A percentile compares a stretch with the other conserved stretches of the same genome.
Conservation (phyloP, 2,329 filamentous ascomycete genomes). For the Mycocentrospora acerina region DNA sequence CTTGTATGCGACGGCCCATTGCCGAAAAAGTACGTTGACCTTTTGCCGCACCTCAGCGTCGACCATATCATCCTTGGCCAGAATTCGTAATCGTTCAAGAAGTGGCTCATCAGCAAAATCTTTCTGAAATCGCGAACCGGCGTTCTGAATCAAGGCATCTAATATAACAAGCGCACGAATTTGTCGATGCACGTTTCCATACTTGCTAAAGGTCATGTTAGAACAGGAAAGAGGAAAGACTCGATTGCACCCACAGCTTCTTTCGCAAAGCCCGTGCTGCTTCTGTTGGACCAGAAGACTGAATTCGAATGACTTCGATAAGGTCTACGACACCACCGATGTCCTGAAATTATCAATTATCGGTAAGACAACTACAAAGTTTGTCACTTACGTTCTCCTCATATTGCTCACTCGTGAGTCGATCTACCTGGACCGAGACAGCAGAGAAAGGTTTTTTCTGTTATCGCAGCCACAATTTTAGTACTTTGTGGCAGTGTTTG, state of each 20-base stretch:
- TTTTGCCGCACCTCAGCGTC: constrained; percentile 86
- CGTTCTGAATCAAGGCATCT: constrained; percentile 93
- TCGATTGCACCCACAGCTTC: constrained; percentile 69
- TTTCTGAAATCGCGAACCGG: constrained; percentile 81
- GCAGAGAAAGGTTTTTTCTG: constrained; percentile 80
- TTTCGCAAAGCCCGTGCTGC: constrained; percentile 90
- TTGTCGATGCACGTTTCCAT: constrained; percentile 91
- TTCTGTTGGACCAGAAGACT: constrained; percentile 82
- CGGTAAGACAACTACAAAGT: too few species aligned
- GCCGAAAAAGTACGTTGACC: constrained; percentile 80
- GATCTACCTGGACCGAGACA: constrained; percentile 88
- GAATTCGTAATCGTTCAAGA: constrained; percentile 84
- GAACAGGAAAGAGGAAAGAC: constrained; percentile 3
- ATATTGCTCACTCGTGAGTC: constrained; percentile 83
- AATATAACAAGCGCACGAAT: constrained; percentile 84
- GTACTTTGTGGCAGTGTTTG: constrained; percentile 23
- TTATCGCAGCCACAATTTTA: constrained; percentile 26
- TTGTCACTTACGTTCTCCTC: constrained; percentile 65
- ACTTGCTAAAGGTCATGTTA: constrained; percentile 63
- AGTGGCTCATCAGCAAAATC: constrained; percentile 88
- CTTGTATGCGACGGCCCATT: constrained; percentile 84
- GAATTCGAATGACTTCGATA: constrained; percentile 89
- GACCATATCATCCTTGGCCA: constrained; percentile 80
- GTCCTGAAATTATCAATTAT: constrained; percentile 44
- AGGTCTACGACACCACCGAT: constrained; percentile 89